Evolutionary conservation across 352 stramenopile species (phyloP).

Genomic region (Phytophthora quininea): DNA sequence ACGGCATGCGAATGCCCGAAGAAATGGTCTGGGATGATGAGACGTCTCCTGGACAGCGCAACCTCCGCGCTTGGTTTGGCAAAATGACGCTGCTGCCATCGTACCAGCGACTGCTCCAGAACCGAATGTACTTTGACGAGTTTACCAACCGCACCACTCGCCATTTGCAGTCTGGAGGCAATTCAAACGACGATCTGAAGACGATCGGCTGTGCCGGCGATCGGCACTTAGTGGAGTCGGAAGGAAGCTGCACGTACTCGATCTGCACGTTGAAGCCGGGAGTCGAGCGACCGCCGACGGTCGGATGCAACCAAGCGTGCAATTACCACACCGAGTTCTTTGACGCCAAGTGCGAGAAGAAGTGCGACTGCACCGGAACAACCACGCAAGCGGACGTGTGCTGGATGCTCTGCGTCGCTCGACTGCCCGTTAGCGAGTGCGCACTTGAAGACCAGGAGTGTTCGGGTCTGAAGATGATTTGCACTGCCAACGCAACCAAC

Average conservation of each 20-base stretch:
- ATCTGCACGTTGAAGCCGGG: slow-evolving; percentile 40
- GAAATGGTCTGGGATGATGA: slow-evolving; percentile 17
- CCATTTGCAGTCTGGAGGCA: slow-evolving; percentile 28
- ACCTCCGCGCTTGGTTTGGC: slow-evolving; percentile 59
- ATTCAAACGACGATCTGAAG: slow-evolving; percentile 32
- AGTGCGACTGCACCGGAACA: slow-evolving; percentile 45
- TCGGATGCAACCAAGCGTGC: slow-evolving; percentile 44
- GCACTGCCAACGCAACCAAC: slow-evolving; percentile 20
- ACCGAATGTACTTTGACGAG: slow-evolving; percentile 39
- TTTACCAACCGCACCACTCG: slow-evolving; percentile 47
- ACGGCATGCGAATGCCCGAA: slow-evolving; percentile 65
- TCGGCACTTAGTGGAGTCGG: slow-evolving; percentile 45
- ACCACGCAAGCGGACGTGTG: slow-evolving; percentile 43
- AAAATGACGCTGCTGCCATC: slow-evolving; percentile 66
- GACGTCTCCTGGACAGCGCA: slow-evolving; percentile 19
- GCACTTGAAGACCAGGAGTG: slow-evolving; percentile 42
- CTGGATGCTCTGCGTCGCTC: slow-evolving; percentile 64
- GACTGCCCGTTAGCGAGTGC: slow-evolving; percentile 30
- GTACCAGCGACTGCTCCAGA: slow-evolving; percentile 47
- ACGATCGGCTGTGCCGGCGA: slow-evolving; percentile 47
- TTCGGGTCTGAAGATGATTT: slow-evolving; percentile 41
- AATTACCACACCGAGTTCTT: slow-evolving; percentile 47
- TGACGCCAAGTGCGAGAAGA: slow-evolving; percentile 42
- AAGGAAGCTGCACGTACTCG: slow-evolving; percentile 41
- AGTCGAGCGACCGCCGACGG: slow-evolving; percentile 26